phyloP scores from a whole-genome alignment of 2,329 filamentous ascomycete species.

The Ophiostoma sp. region DNA sequence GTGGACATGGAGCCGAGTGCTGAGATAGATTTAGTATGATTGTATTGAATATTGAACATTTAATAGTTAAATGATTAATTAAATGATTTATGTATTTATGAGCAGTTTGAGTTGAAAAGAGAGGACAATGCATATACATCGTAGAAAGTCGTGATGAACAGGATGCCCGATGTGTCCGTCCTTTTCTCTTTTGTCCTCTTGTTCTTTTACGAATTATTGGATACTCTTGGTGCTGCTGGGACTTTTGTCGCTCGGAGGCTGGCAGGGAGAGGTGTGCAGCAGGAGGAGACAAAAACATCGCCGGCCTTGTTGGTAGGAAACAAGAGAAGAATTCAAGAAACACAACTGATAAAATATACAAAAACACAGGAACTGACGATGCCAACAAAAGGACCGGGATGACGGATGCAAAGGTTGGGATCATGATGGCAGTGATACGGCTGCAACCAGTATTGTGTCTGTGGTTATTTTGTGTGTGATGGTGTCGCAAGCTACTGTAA shows the following conservation, averaged over 20 bases:
- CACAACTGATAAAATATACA: not conserved
- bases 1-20: slow-evolving; percentile 20
- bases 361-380: not conserved
- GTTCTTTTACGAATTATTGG: slow-evolving; percentile 4
- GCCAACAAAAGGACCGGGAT: not conserved
- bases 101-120: not conserved
- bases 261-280: not conserved
- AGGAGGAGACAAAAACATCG: not conserved
- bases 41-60: not conserved
- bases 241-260: not conserved
- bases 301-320: not conserved
- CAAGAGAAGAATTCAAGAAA: not conserved
- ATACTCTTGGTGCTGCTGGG: not conserved
- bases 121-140: not conserved
- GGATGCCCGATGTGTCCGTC: not conserved
- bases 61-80: not conserved
- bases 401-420: not conserved
- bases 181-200: slow-evolving; percentile 6
- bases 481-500: not conserved
- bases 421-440: not conserved
- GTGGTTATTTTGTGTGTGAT: not conserved
- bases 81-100: not conserved
- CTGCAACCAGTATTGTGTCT: not conserved
- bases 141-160: not conserved
- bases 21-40: slow-evolving; percentile 16